Conservation (phyloP, 106 monocot genomes). For the Dioscorea zingiberensis region DNA sequence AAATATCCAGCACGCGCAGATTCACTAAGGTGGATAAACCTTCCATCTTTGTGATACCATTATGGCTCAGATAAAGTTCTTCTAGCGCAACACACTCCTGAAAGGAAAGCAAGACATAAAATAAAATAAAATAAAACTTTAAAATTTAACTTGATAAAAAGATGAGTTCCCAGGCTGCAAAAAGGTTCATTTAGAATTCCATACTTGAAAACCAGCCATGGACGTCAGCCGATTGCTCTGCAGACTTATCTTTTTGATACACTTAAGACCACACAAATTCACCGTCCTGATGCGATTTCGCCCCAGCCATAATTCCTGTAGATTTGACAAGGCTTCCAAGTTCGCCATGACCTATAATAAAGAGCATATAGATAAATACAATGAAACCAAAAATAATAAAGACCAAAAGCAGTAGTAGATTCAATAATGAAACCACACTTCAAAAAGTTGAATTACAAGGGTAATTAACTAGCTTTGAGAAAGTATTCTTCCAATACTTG, state of each 20-base stretch:
- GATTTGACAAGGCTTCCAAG: conserved; percentile 64
- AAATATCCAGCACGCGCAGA: conserved; percentile 83
- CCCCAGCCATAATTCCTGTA: conserved; percentile 88
- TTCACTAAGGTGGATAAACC: conserved; percentile 73
- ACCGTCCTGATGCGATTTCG: conserved; percentile 71
- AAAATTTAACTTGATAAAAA: too few species aligned
- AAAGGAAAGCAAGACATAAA: not conserved
- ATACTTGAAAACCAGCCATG: conserved; percentile 83
- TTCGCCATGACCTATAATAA: conserved; percentile 81
- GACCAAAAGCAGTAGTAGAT: too few species aligned
- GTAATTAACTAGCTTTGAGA: too few species aligned
- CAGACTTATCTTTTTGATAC: conserved; percentile 78
- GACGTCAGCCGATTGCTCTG: conserved; percentile 93
- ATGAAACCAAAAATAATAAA: too few species aligned
- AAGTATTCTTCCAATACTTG: too few species aligned
- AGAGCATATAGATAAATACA: not conserved
- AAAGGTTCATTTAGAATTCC: not conserved
- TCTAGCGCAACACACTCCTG: conserved; percentile 88
- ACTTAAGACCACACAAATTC: conserved; percentile 82
- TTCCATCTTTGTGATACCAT: conserved; percentile 93
- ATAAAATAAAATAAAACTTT: too few species aligned
- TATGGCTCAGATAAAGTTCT: conserved; percentile 94
- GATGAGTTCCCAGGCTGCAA: too few species aligned
- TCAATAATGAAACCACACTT: too few species aligned
- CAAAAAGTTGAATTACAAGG: too few species aligned